Base-by-base conservation (phyloP, 2,329 filamentous ascomycete species). In the Trichoderma atroviride region DNA sequence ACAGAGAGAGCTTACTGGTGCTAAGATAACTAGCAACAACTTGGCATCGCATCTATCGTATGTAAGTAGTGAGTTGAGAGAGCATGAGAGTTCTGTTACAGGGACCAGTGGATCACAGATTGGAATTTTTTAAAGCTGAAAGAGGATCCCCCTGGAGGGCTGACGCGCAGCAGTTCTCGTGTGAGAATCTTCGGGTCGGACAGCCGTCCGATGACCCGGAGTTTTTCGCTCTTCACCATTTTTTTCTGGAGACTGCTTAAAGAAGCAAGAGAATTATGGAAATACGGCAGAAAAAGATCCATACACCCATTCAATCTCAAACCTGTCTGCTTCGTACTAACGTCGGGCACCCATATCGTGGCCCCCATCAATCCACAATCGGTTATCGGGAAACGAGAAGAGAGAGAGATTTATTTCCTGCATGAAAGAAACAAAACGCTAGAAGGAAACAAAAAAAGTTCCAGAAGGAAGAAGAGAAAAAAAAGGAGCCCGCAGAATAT, bases 81-180 rank as follows among this genome's bases (percentile, higher is more conserved):
- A 43, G 43, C n/a, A 22, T 50, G 43, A 24, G 43, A 22, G 11
- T 50, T 40, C 43, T 22, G 43, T 50, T 50, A 64, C 35, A 19
- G 24, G 24, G 61, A 43, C 47, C 47, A 43, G 59, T 29, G 47
- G 47, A 40, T 55, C 53, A 33, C 50, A 43, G 47, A 55, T 55
- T 50, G 50, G 50, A 55, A 64, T 64, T 56, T 56, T 27, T 24
- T 13, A 19, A 5, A 37, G 58, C 27, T 47, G 37, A 33, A 33
- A 19, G 22, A 55, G 60, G 47, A 40, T n/a, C 60, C 60, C 13
- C 11, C 33, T 14, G 33, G 33, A 10, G 31, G 14, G 61, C 61
- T 55, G 50, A 64, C 61, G 61, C 61, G 47, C 61, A 64, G 61
- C 61, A n/a, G 47, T 64, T 40, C 33, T 55, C 27, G 9, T 29